A percentile compares a stretch with the other conserved stretches of the same genome.
These are phyloP conservation scores for Emmonsiellopsis sp. DNA, from an alignment of 2,329 filamentous ascomycete genomes.

Conservation along the genomic window DNA sequence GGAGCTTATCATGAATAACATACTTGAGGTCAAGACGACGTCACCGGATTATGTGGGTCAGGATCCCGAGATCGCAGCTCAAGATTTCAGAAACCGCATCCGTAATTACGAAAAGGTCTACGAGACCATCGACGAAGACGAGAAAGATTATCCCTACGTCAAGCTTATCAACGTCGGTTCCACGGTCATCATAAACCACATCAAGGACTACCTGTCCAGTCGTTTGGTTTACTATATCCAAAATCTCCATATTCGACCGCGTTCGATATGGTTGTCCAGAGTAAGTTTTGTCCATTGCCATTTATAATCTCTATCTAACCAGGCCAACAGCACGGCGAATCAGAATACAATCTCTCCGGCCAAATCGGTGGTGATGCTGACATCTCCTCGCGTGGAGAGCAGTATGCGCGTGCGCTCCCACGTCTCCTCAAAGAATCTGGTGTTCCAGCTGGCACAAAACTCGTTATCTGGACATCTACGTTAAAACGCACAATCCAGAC, in stretches of 20 bases:
- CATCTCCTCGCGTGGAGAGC: constrained; percentile 75
- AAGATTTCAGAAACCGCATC: constrained; percentile 89
- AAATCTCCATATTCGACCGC: constrained; percentile 94
- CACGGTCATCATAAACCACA: constrained; percentile 95
- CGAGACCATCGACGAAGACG: constrained; percentile 82
- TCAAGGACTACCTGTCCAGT: constrained; percentile 93
- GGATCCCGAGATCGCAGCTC: constrained; percentile 82
- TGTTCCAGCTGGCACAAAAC: constrained; percentile 55
- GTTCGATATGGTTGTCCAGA: constrained; percentile 92
- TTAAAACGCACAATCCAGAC: constrained; percentile 84
- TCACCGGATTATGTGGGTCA: constrained; percentile 91
- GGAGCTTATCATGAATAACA: constrained; percentile 95
- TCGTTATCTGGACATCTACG: constrained; percentile 69
- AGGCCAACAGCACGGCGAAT: constrained; percentile 66
- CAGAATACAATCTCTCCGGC: constrained; percentile 79
- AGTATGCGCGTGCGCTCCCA: constrained; percentile 78
- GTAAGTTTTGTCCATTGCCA: constrained; percentile 43
- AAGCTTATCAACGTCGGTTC: constrained; percentile 96
- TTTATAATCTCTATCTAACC: constrained; percentile 26
- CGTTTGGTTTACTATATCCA: constrained; percentile 97
- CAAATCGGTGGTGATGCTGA: constrained; percentile 88
- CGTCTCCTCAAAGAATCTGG: constrained; percentile 78
- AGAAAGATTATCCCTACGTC: constrained; percentile 82
- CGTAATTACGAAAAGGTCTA: constrained; percentile 97
- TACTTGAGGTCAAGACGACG: constrained; percentile 92